phyloP scores from a whole-genome alignment of 495 filamentous ascomycete species.

The Penicillium canescens region DNA sequence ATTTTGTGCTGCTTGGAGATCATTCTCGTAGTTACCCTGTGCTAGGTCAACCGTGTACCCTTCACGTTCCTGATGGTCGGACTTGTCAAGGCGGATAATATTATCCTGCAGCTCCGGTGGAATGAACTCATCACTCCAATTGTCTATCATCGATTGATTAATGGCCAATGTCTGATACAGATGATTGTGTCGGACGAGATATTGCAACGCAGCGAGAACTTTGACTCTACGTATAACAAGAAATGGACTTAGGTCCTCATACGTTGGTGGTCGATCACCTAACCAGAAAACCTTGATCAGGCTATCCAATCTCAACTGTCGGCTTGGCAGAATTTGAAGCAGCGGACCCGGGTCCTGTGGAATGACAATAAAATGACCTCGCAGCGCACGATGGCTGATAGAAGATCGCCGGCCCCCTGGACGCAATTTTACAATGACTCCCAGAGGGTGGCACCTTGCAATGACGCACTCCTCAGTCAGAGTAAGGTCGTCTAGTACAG shows the following conservation, averaged over 20 bases:
- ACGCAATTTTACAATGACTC: no score
- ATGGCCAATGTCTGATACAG: background rate
- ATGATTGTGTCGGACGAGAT: conserved; percentile 10
- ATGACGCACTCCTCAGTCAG: no score
- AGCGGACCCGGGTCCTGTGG: conserved; percentile 14
- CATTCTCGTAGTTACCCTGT: conserved; percentile 7
- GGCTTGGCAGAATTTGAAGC: conserved; percentile 12
- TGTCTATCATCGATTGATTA: no score
- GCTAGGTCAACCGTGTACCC: conserved; percentile 9
- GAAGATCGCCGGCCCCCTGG: no score
- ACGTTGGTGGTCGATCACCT: background rate
- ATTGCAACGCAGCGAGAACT: conserved; percentile 11
- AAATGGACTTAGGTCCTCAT: conserved; percentile 2
- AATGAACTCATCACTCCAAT: no score
- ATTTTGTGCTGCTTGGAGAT: conserved; percentile 3
- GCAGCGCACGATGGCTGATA: conserved; percentile 6
- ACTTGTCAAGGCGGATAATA: no score
- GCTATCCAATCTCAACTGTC: background rate
- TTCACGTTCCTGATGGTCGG: background rate
- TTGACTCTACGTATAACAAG: conserved; percentile 6
- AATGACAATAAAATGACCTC: conserved; percentile 14
- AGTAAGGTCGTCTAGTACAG: background rate
- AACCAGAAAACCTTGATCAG: conserved; percentile 8
- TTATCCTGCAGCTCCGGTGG: no score
- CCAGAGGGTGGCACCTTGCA: no score